Base-by-base conservation (phyloP, 192 early-diverging fungal species). In the Linnemannia schmuckeri region DNA sequence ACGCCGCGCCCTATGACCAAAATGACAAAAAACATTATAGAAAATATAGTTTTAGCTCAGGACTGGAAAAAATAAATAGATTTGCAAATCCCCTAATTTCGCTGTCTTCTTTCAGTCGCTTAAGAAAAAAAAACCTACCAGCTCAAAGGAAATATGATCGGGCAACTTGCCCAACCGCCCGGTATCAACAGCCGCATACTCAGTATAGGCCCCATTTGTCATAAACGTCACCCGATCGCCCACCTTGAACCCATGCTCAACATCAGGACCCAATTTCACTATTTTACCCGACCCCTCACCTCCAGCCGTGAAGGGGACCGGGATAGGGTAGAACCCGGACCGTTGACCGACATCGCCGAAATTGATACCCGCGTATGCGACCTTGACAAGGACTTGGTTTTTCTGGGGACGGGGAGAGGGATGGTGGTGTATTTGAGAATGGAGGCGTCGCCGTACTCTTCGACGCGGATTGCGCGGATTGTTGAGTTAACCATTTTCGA, bases 311-410 rank as follows among this genome's bases (percentile, higher is more conserved):
- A 89, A 91, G 5, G 96, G 96, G 1, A 94, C 78, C 6, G 90
- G 55, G 8, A 91, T 46, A 52, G 88, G 89, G 82, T 97, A 97
- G 5, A 96, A 81, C 42, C 97, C 97, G 22, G 89, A 89, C 74
- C 97, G 94, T 68, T 95, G 96, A 85, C 97, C 96, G 1, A 94
- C 97, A 88, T 98, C 97, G 76, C 97, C 96, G 63, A 93, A 96
- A 88, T 97, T 98, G 42, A 98, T 91, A 3, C 97, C 97, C 12
- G 93, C 90, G 69, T 87, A 94, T 2, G 88, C 77, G 90, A 97
- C 97, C 70, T 91, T 90, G 46, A 97, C 91, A 15, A 97, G 88
- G 4, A 97, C 73, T 40, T 93, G 88, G 33, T 90, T 88, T 6
- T 82, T 70, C 12, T 81, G 85, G 4, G 87, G 77, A 76, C 66